Conservation (phyloP, 2,329 filamentous ascomycete genomes). For the Trichoderma koningii region DNA sequence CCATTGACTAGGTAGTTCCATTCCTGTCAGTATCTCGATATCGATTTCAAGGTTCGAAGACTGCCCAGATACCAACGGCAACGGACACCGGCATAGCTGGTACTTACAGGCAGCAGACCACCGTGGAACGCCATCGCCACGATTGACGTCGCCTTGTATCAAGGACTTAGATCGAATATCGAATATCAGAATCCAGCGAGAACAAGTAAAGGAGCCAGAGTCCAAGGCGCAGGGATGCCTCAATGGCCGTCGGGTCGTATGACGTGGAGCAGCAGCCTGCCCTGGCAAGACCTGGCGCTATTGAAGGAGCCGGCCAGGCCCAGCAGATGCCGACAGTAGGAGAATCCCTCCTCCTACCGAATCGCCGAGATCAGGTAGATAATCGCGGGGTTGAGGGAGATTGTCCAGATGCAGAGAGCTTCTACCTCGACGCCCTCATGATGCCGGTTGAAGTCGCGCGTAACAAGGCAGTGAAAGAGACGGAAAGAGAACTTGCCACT, state of each 20-base stretch:
- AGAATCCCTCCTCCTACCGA: constrained; percentile 1
- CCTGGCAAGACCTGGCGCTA: constrained; percentile 18
- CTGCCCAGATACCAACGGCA: background rate
- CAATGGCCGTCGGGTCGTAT: constrained; percentile 18
- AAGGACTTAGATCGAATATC: constrained; percentile 5
- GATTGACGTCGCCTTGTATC: constrained; percentile 16
- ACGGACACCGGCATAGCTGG: background rate
- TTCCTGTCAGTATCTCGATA: background rate
- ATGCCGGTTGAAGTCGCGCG: constrained; percentile 23
- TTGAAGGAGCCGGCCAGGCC: constrained; percentile 13
- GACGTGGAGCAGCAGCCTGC: constrained; percentile 27
- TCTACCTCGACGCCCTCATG: constrained; percentile 31
- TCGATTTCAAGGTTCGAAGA: background rate
- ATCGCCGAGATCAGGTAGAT: background rate
- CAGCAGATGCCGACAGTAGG: constrained; percentile 4
- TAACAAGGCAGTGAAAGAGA: background rate
- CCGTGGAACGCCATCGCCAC: constrained; percentile 24
- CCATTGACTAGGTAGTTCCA: constrained; percentile 34
- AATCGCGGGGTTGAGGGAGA: background rate
- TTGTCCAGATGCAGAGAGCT: background rate
- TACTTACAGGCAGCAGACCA: constrained; percentile 34
- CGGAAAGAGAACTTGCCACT: constrained; percentile 27
- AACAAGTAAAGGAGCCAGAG: background rate
- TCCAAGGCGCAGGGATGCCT: background rate
- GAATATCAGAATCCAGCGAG: constrained; percentile 1